These are phyloP conservation scores for Pseudonectria foliicola DNA, from an alignment of 2,329 filamentous ascomycete genomes.

Conservation along the genomic window DNA sequence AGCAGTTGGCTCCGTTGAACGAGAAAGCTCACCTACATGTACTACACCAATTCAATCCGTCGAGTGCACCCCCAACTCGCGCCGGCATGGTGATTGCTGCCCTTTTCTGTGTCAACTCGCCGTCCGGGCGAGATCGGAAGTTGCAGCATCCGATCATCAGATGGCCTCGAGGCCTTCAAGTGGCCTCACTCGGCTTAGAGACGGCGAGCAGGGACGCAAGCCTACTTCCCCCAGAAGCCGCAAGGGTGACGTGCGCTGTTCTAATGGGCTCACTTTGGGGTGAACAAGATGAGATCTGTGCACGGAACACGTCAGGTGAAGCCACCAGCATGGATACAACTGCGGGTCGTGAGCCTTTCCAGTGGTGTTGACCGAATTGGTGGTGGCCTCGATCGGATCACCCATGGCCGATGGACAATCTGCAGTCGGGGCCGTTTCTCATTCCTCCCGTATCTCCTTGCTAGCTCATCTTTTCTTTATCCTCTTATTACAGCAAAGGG, in stretches of 20 bases:
- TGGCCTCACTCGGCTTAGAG: conserved; percentile 15
- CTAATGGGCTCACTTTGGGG: conserved; percentile 21
- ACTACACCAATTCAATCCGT: conserved; percentile 11
- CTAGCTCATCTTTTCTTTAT: conserved; percentile 9
- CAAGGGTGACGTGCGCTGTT: conserved; percentile 20
- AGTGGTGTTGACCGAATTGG: conserved; percentile 22
- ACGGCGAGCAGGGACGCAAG: conserved; percentile 4
- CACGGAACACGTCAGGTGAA: conserved; percentile 23
- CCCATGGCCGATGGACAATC: conserved; percentile 17
- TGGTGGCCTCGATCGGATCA: conserved; percentile 19
- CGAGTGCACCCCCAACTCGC: background rate
- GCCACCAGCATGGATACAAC: conserved; percentile 21
- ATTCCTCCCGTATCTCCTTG: conserved; percentile 17
- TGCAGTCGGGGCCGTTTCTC: conserved; percentile 10
- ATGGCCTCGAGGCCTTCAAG: conserved; percentile 15
- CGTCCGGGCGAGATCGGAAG: conserved; percentile 10
- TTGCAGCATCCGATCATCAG: conserved; percentile 19
- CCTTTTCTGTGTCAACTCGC: conserved; percentile 12
- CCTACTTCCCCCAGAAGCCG: conserved; percentile 10
- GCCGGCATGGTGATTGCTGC: conserved; percentile 1
- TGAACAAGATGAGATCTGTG: conserved; percentile 19
- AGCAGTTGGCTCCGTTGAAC: conserved; percentile 19
- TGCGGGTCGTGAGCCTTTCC: conserved; percentile 17
- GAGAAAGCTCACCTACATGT: conserved; percentile 14
- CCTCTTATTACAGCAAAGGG: background rate